A percentile compares a stretch with the other conserved stretches of the same genome.
These are phyloP conservation scores for Tetrapisispora iriomotensis DNA, from an alignment of 805 yeast genomes.

Conservation along the genomic window DNA sequence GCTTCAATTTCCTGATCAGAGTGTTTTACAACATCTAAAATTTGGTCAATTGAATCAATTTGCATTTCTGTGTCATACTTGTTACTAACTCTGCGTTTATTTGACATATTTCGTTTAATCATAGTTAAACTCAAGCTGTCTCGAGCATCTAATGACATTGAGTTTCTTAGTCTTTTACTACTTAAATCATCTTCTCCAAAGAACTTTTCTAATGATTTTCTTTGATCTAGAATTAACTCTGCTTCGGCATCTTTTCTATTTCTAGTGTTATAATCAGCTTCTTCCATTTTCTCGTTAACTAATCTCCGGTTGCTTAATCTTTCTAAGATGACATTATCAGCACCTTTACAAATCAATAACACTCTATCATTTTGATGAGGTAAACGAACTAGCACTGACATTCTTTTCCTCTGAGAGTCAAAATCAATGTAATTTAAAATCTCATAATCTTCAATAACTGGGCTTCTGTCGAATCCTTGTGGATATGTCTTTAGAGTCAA, in stretches of 20 bases:
- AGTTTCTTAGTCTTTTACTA: constrained; percentile 27
- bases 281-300: constrained; percentile 56
- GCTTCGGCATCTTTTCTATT: constrained; percentile 74
- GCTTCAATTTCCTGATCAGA: constrained; percentile 44
- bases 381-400: constrained; percentile 76
- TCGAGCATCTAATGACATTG: constrained; percentile 18
- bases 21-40: constrained; percentile 33
- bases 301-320: constrained; percentile 47
- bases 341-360: constrained; percentile 85
- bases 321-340: constrained; percentile 82
- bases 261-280: constrained; percentile 46
- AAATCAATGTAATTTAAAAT: constrained; percentile 78
- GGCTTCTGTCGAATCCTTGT: constrained; percentile 57
- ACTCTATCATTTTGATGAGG: constrained; percentile 57
- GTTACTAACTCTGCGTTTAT: constrained; percentile 7
- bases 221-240: constrained; percentile 51
- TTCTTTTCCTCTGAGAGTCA: constrained; percentile 78
- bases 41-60: constrained; percentile 41
- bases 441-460: constrained; percentile 59
- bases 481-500: constrained; percentile 74
- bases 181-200: constrained; percentile 15
- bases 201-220: constrained; percentile 36
- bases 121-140: constrained; percentile 26
- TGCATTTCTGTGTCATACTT: constrained; percentile 21
- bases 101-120: constrained; percentile 23